Percentiles rank a stretch among this genome's conserved stretches.
These are phyloP conservation scores for Termitomyces heimii DNA, from an alignment of 768 basidiomycete species.

Conservation along the genomic window DNA sequence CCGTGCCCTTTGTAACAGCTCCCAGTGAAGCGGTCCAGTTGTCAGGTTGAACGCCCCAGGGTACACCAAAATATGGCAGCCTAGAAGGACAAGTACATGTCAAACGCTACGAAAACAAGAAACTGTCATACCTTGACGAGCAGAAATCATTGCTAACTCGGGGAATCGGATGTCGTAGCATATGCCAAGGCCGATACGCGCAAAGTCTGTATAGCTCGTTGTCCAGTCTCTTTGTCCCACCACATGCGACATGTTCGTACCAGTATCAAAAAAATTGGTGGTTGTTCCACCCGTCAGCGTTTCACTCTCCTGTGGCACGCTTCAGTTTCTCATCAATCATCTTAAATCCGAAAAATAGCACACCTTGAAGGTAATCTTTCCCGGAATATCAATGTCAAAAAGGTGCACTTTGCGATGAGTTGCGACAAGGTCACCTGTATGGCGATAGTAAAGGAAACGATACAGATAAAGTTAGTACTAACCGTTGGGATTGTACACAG, in stretches of 20 bases:
- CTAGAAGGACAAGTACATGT: conserved; percentile 28
- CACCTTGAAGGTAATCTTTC: conserved; percentile 86
- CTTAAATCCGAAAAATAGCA: neutral
- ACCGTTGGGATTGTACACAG: conserved; percentile 84
- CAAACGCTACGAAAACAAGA: neutral
- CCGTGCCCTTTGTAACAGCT: conserved; percentile 82
- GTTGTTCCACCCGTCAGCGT: conserved; percentile 72
- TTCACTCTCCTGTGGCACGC: conserved; percentile 68
- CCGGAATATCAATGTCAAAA: conserved; percentile 96
- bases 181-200: conserved; percentile 92
- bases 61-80: conserved; percentile 85
- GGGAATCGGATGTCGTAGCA: conserved; percentile 97
- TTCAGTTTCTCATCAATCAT: conserved; percentile 6
- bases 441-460: neutral
- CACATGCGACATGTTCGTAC: conserved; percentile 27
- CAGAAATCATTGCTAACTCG: conserved; percentile 87
- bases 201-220: conserved; percentile 62
- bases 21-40: conserved; percentile 96
- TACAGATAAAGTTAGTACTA: neutral
- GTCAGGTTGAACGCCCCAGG: conserved; percentile 95
- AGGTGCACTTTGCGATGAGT: conserved; percentile 93
- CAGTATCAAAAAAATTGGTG: conserved; percentile 83
- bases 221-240: neutral
- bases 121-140: conserved; percentile 60
- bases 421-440: conserved; percentile 76